Evolutionary conservation across 2,329 filamentous ascomycete species (phyloP), one percentile per base, ranked within the genome.

Genomic region (Tolypocladium guangdongense): DNA sequence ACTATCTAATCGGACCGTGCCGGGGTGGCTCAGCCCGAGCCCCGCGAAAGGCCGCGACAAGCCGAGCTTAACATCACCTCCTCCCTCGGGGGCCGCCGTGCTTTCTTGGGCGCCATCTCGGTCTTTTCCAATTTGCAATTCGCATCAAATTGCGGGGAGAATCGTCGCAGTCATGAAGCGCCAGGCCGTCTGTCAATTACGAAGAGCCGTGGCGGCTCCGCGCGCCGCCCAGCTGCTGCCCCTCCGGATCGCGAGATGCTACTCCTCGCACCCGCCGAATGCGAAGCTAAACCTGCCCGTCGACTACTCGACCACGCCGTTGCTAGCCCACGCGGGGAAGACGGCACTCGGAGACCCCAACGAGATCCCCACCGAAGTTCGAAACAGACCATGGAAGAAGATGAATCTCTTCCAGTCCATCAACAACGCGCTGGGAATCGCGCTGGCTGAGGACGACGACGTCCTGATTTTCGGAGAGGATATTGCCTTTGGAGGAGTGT

Each of bases 401-500:
- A 87, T 95, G 78, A 97, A 97, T 71, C 80, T 96, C 38, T 96
- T 93, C 73, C 90, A 95, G 68, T 86, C 93, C 50, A 84, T 99
- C 74, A 97, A 97, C 67, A 84, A 92, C 59, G 91, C 92, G 12
- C 78, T 99, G 24, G 82, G 87, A 24, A 88, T 86, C 55, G 89
- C 92, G 27, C 78, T 99, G 32, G 82, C 86, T 18, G 82, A 86
- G 37, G 91, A 96, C 62, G 89, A 95, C 58, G 84, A 86, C 20
- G 90, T 96, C 24, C 74, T 97, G 54, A 78, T 99, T 11, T 99
- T 99, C 63, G 93, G 93, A 43, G 93, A 99, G 70, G 93, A 99
- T 66, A 90, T 99, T 8, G 89, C 93, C 16, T 99, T 99, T 59
- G 93, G 93, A 43, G 93, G 93, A 52, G 93, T 99, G 18, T 99